phyloP scores from a whole-genome alignment of 108 stramenopile species.

The Nitzschia palea region DNA sequence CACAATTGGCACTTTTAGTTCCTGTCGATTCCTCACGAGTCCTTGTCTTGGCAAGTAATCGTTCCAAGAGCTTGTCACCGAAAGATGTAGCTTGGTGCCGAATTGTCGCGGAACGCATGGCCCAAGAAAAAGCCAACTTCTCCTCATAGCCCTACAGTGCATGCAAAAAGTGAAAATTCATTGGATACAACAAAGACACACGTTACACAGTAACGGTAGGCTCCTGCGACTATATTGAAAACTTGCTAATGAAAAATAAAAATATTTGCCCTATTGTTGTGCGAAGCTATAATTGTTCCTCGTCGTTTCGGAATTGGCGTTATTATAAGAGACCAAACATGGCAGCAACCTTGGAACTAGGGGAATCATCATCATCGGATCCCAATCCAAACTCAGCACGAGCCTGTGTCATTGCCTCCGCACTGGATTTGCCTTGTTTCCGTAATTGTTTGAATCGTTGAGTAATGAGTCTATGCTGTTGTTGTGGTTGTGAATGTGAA shows the following conservation, averaged over 20 bases:
- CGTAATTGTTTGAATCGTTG: slow-evolving; percentile 65
- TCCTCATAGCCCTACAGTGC: too few species aligned
- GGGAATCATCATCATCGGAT: not conserved
- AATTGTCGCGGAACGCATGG: slow-evolving; percentile 66
- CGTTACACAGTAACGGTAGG: too few species aligned
- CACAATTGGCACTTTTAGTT: slow-evolving; percentile 71
- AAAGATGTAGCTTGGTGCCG: slow-evolving; percentile 83
- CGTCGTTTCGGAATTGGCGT: too few species aligned
- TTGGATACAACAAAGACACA: too few species aligned
- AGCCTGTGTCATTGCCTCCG: slow-evolving; percentile 57
- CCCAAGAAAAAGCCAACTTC: too few species aligned
- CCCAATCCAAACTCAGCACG: slow-evolving; percentile 41
- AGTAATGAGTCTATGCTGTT: slow-evolving; percentile 32
- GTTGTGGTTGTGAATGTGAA: slow-evolving; percentile 24
- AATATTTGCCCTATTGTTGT: too few species aligned
- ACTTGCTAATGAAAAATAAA: too few species aligned
- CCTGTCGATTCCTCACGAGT: slow-evolving; percentile 39
- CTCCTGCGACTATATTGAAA: too few species aligned
- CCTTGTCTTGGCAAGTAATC: slow-evolving; percentile 74
- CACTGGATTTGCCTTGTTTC: slow-evolving; percentile 35
- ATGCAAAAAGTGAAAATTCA: too few species aligned
- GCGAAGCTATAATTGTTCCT: too few species aligned
- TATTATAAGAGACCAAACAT: slow-evolving; percentile 83
- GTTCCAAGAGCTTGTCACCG: slow-evolving; percentile 79
- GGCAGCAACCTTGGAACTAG: slow-evolving; percentile 43